Evolutionary conservation across 1,284 basidiomycete genomes (phyloP).

Genomic region (Dichomitus squalens): DNA sequence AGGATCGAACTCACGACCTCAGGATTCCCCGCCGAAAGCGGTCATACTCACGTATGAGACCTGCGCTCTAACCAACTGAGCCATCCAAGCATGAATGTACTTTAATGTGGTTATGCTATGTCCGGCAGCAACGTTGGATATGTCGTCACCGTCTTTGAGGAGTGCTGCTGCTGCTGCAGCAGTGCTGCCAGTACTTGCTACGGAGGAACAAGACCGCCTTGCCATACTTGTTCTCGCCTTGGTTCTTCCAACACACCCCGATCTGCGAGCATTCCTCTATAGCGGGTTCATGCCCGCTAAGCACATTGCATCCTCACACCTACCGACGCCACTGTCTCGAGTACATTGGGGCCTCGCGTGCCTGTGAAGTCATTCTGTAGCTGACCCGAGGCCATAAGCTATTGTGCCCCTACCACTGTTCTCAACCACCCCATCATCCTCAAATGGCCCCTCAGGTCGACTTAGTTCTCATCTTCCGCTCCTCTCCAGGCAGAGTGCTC

Average conservation of each 20-base stretch:
- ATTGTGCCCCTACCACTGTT: constrained; percentile 1
- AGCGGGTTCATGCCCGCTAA: neutral
- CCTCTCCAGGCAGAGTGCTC: constrained; percentile 46
- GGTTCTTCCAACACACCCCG: neutral
- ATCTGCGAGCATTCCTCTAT: neutral
- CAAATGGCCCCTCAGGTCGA: constrained; percentile 57
- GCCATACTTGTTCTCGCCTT: neutral
- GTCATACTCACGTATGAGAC: constrained; percentile 22
- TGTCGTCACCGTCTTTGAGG: constrained; percentile 13
- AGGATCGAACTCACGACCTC: constrained; percentile 28
- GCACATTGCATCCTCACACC: neutral
- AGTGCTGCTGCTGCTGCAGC: too few species aligned
- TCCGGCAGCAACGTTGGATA: too few species aligned
- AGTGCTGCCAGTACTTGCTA: too few species aligned
- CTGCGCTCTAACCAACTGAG: constrained; percentile 28
- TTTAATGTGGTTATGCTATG: neutral
- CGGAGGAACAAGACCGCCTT: neutral
- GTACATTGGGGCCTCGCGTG: constrained; percentile 19
- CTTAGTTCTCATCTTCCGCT: constrained; percentile 70
- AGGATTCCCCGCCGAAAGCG: constrained; percentile 13
- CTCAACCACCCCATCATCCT: neutral
- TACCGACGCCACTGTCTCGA: constrained; percentile 5
- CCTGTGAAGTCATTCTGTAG: constrained; percentile 23
- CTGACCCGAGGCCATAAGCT: neutral
- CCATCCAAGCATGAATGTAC: constrained; percentile 18